Evolutionary conservation across 2,329 filamentous ascomycete species (phyloP).

Genomic region (Xylaria digitata): DNA sequence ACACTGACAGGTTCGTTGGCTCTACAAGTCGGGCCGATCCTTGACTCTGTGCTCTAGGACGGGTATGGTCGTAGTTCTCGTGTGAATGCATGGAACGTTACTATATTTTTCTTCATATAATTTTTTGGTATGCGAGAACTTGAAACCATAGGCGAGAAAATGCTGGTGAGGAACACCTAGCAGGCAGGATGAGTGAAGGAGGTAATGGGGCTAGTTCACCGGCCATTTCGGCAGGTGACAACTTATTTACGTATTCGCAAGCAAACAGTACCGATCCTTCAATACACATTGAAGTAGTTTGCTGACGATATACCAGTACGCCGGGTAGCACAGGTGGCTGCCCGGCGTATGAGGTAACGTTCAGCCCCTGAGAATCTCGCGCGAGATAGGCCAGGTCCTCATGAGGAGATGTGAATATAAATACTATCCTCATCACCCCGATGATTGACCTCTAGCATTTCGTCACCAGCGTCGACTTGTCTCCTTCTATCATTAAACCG

Average conservation of each 20-base stretch:
- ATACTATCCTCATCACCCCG: slow-evolving; percentile 17
- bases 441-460: background rate
- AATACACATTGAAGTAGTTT: slow-evolving; percentile 6
- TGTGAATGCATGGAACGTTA: slow-evolving; percentile 24
- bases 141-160: slow-evolving; percentile 20
- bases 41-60: background rate
- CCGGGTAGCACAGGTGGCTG: background rate
- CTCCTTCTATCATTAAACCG: slow-evolving; percentile 19
- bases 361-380: slow-evolving; percentile 1
- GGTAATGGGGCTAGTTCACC: slow-evolving; percentile 5
- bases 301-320: background rate
- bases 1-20: background rate
- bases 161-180: background rate
- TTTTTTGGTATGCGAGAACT: background rate
- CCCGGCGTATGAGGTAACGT: background rate
- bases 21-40: background rate
- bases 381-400: background rate
- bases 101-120: slow-evolving; percentile 1
- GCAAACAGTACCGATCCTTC: slow-evolving; percentile 21
- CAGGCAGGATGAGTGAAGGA: slow-evolving; percentile 11
- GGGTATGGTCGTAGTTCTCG: background rate
- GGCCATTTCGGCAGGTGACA: slow-evolving; percentile 32
- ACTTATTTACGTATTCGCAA: slow-evolving; percentile 1
- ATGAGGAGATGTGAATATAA: slow-evolving; percentile 23
- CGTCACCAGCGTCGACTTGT: slow-evolving; percentile 22